phyloP scores from a whole-genome alignment of 2,329 filamentous ascomycete genomes.

The Dothistroma pini region DNA sequence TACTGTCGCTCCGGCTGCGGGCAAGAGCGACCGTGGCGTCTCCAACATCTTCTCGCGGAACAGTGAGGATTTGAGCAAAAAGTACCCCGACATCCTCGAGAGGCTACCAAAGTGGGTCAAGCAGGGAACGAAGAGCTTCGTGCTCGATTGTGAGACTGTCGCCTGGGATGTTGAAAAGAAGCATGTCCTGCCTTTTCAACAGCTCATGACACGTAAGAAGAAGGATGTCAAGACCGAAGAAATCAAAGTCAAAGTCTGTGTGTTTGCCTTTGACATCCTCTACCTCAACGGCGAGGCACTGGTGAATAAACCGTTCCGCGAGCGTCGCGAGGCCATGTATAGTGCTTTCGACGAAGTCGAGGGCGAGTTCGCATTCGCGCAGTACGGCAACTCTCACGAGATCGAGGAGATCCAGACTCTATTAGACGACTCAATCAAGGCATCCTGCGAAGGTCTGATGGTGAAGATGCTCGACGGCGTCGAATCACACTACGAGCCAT shows the following conservation, averaged over 20 bases:
- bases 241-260: constrained; percentile 94
- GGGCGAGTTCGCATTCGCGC: constrained; percentile 89
- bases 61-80: constrained; percentile 93
- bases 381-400: constrained; percentile 79
- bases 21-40: constrained; percentile 68
- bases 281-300: constrained; percentile 89
- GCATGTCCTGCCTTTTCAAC: constrained; percentile 95
- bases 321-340: constrained; percentile 73
- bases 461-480: constrained; percentile 97
- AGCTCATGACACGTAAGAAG: constrained; percentile 95
- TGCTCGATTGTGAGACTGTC: constrained; percentile 97
- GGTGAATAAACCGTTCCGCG: constrained; percentile 80
- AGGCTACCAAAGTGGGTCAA: constrained; percentile 91
- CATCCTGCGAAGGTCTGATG: constrained; percentile 96
- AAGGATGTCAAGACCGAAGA: constrained; percentile 97
- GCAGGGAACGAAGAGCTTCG: constrained; percentile 84
- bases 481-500: constrained; percentile 93
- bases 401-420: constrained; percentile 91
- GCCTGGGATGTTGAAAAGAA: constrained; percentile 94
- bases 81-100: constrained; percentile 91
- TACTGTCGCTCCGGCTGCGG: constrained; percentile 53
- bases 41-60: constrained; percentile 96
- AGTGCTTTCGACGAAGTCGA: constrained; percentile 72
- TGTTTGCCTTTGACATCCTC: constrained; percentile 93
- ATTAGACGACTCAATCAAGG: constrained; percentile 91